A percentile compares a stretch with the other conserved stretches of the same genome.
Conservation (phyloP, 2,329 filamentous ascomycete genomes). For the Alternaria novae-zelandiae region DNA sequence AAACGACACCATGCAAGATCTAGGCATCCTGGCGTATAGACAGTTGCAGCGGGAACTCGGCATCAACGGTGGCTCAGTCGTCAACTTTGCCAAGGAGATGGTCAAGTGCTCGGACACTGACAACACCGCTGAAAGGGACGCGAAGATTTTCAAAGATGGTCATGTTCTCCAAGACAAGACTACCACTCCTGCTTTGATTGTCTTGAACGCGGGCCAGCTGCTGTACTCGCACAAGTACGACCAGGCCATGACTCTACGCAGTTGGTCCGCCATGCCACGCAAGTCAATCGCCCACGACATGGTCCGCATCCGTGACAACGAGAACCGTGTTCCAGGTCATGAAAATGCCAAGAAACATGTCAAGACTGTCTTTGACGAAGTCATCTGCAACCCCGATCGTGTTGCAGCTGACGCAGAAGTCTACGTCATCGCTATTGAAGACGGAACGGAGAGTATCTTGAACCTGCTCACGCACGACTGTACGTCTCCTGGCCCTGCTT, state of each 20-base stretch:
- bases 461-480: conserved; percentile 64
- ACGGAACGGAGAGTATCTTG: conserved; percentile 66
- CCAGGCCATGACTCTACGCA: conserved; percentile 64
- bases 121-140: conserved; percentile 10
- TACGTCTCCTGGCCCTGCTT: conserved; percentile 45
- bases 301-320: conserved; percentile 57
- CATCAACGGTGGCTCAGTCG: conserved; percentile 72
- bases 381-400: conserved; percentile 59
- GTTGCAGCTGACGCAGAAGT: conserved; percentile 61
- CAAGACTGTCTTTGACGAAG: conserved; percentile 67
- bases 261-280: conserved; percentile 66
- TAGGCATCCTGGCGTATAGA: conserved; percentile 77
- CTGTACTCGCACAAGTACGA: conserved; percentile 73
- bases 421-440: conserved; percentile 74
- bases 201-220: conserved; percentile 80
- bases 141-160: conserved; percentile 28
- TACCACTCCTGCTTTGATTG: conserved; percentile 65
- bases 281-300: conserved; percentile 65
- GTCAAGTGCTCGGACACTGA: conserved; percentile 32
- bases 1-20: conserved; percentile 78
- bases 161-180: conserved; percentile 19
- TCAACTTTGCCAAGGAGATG: conserved; percentile 65
- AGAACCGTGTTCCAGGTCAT: conserved; percentile 71
- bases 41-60: conserved; percentile 68
- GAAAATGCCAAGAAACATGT: conserved; percentile 66